Evolutionary conservation across 2,329 filamentous ascomycete species (phyloP), one percentile per base, ranked within the genome.

Genomic region (Eurotiales sp.): DNA sequence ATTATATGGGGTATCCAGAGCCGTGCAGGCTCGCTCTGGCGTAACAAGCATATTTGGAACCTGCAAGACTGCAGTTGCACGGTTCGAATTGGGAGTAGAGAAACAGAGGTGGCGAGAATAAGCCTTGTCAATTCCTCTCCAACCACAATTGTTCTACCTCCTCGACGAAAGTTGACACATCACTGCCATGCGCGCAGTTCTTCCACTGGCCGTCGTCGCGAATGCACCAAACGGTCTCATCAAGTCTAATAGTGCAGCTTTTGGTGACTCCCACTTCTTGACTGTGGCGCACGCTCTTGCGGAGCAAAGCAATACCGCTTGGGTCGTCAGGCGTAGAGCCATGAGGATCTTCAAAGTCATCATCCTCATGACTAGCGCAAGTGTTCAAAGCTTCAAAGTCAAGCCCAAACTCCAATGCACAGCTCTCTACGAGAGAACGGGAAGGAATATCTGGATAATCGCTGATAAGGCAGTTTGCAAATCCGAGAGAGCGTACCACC

Each of bases 331-430:
- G 86, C 57, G 89, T 82, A 12, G 73, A 67, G 11, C 73, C 71
- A 34, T 65, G 63, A 34, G 60, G 51, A 25, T 59, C 80, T 69
- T 54, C 47, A 23, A 51, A 50, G 1, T 82, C 84, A 25, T 89
- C 88, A 59, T 90, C 83, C 53, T 95, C 86, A 55, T 81, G 78
- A 36, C 85, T 85, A 39, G 89, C 85, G 67, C 93, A 99, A 17
- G 86, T 77, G 68, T 97, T 95, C 50, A 99, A 72, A 57, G 81
- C 78, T 22, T 84, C 78, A 66, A 96, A 90, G 62, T 93, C 86
- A 44, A 97, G 84, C 23, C 89, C 90, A 64, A 96, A 89, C 71
- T 97, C 90, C 46, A 96, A 76, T 3, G 93, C 90, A 67, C 93
- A 99, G 65, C 90, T 84, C 66, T 95, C 81, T 36, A 96, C 80